A percentile compares a stretch with the other conserved stretches of the same genome.
phyloP scores from a whole-genome alignment of 2,329 filamentous ascomycete genomes.

The Cyclaneusma minus region DNA sequence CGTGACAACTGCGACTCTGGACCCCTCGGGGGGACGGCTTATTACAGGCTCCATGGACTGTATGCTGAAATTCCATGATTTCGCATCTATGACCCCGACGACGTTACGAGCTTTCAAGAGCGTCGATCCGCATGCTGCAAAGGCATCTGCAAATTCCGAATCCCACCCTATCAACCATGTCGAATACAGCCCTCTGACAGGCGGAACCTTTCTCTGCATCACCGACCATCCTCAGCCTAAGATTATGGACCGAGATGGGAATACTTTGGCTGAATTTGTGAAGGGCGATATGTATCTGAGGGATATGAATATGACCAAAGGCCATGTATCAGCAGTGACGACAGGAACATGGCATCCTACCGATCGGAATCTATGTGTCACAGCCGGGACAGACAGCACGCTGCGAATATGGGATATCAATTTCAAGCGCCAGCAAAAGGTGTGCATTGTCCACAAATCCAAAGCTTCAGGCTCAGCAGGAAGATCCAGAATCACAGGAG shows the following conservation, averaged over 20 bases:
- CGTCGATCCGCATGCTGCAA: conserved; percentile 71
- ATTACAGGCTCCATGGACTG: conserved; percentile 88
- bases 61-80: conserved; percentile 84
- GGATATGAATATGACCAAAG: conserved; percentile 96
- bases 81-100: conserved; percentile 87
- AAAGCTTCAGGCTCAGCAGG: conserved; percentile 77
- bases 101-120: conserved; percentile 89
- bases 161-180: conserved; percentile 79
- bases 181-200: conserved; percentile 71
- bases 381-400: conserved; percentile 88
- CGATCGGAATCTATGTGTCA: conserved; percentile 72
- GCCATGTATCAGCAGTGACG: conserved; percentile 84
- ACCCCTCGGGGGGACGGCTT: conserved; percentile 71
- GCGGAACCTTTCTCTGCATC: conserved; percentile 69
- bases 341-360: conserved; percentile 83
- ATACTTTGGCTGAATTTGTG: conserved; percentile 71
- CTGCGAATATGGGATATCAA: conserved; percentile 95
- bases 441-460: conserved; percentile 93
- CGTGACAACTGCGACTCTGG: conserved; percentile 70
- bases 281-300: conserved; percentile 98
- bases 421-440: conserved; percentile 74
- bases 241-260: conserved; percentile 78
- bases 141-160: conserved; percentile 55
- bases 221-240: conserved; percentile 83
- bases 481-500: conserved; percentile 82